These are phyloP conservation scores for Pestalotiopsis sp. DNA, from an alignment of 2,329 filamentous ascomycete genomes.

Conservation along the genomic window DNA sequence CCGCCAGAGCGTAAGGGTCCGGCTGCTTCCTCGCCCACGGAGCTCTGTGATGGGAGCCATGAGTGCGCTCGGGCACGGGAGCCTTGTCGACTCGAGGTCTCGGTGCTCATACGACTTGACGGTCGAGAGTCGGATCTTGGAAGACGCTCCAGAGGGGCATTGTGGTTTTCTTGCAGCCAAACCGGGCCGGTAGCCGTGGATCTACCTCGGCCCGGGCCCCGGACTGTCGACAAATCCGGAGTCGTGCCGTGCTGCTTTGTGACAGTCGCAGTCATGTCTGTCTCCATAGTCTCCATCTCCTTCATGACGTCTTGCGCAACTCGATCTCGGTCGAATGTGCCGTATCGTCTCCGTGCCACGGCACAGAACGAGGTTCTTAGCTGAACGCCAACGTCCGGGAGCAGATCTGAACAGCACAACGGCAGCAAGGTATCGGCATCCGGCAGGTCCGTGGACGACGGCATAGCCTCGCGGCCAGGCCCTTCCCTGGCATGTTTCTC, in stretches of 20 bases:
- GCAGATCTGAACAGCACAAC: constrained; percentile 53
- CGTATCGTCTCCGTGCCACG: constrained; percentile 43
- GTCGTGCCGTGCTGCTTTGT: constrained; percentile 21
- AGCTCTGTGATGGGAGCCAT: constrained; percentile 14
- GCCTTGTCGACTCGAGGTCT: constrained; percentile 15
- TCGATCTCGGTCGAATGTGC: constrained; percentile 43
- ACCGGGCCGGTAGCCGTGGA: constrained; percentile 14
- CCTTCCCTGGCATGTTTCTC: constrained; percentile 47
- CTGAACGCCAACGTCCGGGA: constrained; percentile 48
- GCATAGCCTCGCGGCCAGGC: constrained; percentile 31
- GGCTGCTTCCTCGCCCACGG: constrained; percentile 20
- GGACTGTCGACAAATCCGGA: constrained; percentile 20
- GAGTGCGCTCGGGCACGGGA: constrained; percentile 22
- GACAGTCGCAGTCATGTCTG: constrained; percentile 23
- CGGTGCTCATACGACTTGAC: constrained; percentile 11
- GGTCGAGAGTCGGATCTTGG: constrained; percentile 15
- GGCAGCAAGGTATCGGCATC: constrained; percentile 31
- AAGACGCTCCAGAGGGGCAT: constrained; percentile 12
- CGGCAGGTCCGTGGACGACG: constrained; percentile 30
- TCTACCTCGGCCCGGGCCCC: constrained; percentile 15
- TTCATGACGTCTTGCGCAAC: constrained; percentile 50
- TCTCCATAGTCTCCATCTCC: constrained; percentile 29
- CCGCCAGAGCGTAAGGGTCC: constrained; percentile 27
- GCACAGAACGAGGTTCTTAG: constrained; percentile 54
- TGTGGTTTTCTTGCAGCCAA: constrained; percentile 10